Percentiles rank a stretch among this genome's conserved stretches.
Conservation (phyloP, 2,329 filamentous ascomycete genomes). For the Cadophora sp. region DNA sequence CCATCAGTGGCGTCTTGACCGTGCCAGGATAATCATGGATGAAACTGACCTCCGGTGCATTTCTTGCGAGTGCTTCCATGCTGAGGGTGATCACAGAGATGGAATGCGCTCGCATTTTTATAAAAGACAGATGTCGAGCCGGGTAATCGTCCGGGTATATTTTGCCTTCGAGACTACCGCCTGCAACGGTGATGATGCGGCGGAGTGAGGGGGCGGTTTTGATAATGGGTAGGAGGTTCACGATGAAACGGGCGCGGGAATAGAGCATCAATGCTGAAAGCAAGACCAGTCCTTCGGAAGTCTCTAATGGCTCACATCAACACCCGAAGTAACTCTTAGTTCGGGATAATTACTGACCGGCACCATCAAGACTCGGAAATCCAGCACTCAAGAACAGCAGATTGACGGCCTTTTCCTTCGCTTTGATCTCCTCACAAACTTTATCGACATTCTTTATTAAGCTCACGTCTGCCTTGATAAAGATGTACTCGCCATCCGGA, state of each 20-base stretch:
- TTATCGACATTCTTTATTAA: conserved; percentile 56
- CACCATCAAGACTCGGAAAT: conserved; percentile 36
- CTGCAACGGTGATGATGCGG: conserved; percentile 54
- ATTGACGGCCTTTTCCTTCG: conserved; percentile 51
- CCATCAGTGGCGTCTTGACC: conserved; percentile 25
- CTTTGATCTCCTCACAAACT: conserved; percentile 52
- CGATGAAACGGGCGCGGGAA: conserved; percentile 60
- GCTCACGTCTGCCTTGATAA: conserved; percentile 55
- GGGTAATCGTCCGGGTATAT: conserved; percentile 34
- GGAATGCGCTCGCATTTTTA: conserved; percentile 29
- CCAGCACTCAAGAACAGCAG: conserved; percentile 54
- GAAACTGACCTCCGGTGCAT: conserved; percentile 33
- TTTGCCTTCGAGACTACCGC: conserved; percentile 30
- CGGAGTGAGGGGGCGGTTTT: conserved; percentile 48
- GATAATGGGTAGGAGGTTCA: conserved; percentile 63
- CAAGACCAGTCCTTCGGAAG: conserved; percentile 59
- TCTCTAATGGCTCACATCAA: conserved; percentile 48
- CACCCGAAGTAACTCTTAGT: background rate
- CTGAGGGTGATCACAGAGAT: conserved; percentile 30
- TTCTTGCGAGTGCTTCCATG: conserved; percentile 31
- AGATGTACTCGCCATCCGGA: conserved; percentile 51
- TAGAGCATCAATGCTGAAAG: conserved; percentile 59
- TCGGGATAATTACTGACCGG: conserved; percentile 25
- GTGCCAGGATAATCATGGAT: conserved; percentile 35
- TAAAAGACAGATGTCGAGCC: conserved; percentile 25